Conservation (phyloP, 768 basidiomycete species). For the Leccinum rimulosum region DNA sequence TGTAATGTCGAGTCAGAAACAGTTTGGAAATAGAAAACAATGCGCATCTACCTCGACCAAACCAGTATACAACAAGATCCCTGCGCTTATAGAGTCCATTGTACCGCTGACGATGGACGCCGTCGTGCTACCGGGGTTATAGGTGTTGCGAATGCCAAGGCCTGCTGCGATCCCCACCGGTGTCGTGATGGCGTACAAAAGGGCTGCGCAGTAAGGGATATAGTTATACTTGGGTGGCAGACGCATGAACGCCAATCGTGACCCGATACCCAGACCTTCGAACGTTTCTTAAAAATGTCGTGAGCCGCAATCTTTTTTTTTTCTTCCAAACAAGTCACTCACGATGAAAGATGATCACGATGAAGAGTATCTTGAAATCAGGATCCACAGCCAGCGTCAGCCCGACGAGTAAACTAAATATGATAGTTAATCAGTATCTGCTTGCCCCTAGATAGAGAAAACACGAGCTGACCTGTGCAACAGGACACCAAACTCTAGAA, state of each 20-base stretch:
- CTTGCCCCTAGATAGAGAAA: background rate
- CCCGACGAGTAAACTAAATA: conserved; percentile 72
- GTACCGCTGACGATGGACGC: conserved; percentile 83
- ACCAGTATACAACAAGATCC: conserved; percentile 86
- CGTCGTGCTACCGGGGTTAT: conserved; percentile 76
- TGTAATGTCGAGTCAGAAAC: conserved; percentile 26
- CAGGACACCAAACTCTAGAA: conserved; percentile 92
- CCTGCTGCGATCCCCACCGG: conserved; percentile 89
- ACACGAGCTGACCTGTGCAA: conserved; percentile 59
- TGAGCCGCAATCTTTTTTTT: conserved; percentile 2
- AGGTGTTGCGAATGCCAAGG: conserved; percentile 68
- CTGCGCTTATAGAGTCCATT: conserved; percentile 81
- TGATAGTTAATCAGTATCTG: background rate
- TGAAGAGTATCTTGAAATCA: conserved; percentile 80
- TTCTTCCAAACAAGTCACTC: conserved; percentile 32
- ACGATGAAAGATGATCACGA: conserved; percentile 93
- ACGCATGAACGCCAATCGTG: conserved; percentile 77
- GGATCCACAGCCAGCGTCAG: conserved; percentile 88
- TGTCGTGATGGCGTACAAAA: conserved; percentile 73
- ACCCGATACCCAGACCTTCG: conserved; percentile 91
- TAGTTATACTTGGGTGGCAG: conserved; percentile 54
- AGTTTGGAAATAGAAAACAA: background rate
- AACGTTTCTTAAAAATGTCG: conserved; percentile 64
- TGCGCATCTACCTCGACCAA: conserved; percentile 63
- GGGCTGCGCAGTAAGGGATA: conserved; percentile 57